A percentile compares a stretch with the other conserved stretches of the same genome.
phyloP scores from a whole-genome alignment of 2,329 filamentous ascomycete genomes.

The Furcasterigmium sp. region DNA sequence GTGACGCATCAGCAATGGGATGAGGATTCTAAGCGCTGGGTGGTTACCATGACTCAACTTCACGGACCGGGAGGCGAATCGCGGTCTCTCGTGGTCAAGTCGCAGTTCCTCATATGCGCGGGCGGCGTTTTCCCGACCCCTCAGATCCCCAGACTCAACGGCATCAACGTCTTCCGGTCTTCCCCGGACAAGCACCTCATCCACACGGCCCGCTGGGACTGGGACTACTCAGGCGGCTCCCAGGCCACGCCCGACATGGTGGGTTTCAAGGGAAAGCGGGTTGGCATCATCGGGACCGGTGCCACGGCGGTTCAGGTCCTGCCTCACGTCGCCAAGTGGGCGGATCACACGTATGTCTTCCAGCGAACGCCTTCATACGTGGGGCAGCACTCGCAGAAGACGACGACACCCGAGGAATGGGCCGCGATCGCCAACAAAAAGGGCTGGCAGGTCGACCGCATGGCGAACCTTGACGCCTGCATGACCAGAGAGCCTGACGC shows the following conservation, averaged over 20 bases:
- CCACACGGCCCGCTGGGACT: conserved; percentile 43
- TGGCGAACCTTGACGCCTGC: conserved; percentile 34
- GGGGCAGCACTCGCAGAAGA: conserved; percentile 28
- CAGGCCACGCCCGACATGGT: conserved; percentile 30
- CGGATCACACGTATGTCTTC: conserved; percentile 48
- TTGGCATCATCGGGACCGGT: conserved; percentile 46
- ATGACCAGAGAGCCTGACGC: conserved; percentile 23
- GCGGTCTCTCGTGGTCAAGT: conserved; percentile 24
- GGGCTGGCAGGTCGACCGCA: conserved; percentile 46
- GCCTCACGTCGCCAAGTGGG: conserved; percentile 38
- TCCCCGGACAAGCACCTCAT: too few relatives aligned
- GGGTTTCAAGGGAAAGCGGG: conserved; percentile 38
- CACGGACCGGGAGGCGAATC: conserved; percentile 18
- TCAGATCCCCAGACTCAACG: conserved; percentile 35
- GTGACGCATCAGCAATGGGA: conserved; percentile 39
- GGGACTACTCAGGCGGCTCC: conserved; percentile 34
- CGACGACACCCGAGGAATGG: conserved; percentile 36
- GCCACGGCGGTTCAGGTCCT: conserved; percentile 41
- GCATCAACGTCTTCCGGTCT: conserved; percentile 34
- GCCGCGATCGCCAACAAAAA: conserved; percentile 22
- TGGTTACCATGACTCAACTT: conserved; percentile 14
- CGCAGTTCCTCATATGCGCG: conserved; percentile 32
- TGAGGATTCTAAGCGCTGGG: conserved; percentile 23
- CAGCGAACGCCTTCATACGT: conserved; percentile 47
- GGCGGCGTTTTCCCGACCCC: conserved; percentile 33